Evolutionary conservation across 768 basidiomycete genomes (phyloP).

Genomic region (Holtermanniella nyarrowii): DNA sequence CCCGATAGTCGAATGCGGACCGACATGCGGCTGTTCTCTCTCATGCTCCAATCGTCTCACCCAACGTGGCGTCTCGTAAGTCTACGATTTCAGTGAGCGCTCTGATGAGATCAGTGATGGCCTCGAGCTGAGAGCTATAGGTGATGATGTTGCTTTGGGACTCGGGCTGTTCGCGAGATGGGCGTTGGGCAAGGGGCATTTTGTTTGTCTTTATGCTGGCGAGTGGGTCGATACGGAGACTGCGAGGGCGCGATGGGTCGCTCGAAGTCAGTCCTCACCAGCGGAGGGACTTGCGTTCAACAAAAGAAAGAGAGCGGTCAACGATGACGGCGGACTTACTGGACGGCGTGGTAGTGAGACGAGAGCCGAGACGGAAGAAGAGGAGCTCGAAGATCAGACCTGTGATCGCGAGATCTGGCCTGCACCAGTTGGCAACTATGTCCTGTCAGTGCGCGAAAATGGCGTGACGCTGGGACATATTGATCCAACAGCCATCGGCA

Average conservation of each 20-base stretch:
- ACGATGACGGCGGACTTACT: not conserved
- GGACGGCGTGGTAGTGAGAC: not conserved
- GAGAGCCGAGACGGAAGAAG: not conserved
- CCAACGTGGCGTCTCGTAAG: constrained; percentile 30
- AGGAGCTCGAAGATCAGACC: constrained; percentile 5
- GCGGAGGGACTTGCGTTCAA: too few species aligned
- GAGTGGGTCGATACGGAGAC: constrained; percentile 31
- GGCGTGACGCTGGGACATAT: constrained; percentile 21
- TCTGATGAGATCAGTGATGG: not conserved
- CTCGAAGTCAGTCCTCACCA: not conserved
- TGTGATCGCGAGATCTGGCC: too few species aligned
- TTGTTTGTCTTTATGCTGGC: constrained; percentile 39
- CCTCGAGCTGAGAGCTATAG: constrained; percentile 2
- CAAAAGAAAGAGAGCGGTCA: too few species aligned
- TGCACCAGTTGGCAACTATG: constrained; percentile 41
- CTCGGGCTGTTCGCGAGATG: constrained; percentile 21
- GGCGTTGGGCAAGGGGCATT: constrained; percentile 19
- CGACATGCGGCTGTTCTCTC: constrained; percentile 21
- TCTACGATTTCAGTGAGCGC: not conserved
- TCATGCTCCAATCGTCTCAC: constrained; percentile 27
- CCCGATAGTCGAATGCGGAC: constrained; percentile 38
- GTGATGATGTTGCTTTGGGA: not conserved
- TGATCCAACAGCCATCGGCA: constrained; percentile 33
- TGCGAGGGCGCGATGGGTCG: constrained; percentile 21
- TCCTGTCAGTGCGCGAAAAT: constrained; percentile 29